Evolutionary conservation across 805 yeast genomes (phyloP).

Genomic region (Candida taoyuanica): DNA sequence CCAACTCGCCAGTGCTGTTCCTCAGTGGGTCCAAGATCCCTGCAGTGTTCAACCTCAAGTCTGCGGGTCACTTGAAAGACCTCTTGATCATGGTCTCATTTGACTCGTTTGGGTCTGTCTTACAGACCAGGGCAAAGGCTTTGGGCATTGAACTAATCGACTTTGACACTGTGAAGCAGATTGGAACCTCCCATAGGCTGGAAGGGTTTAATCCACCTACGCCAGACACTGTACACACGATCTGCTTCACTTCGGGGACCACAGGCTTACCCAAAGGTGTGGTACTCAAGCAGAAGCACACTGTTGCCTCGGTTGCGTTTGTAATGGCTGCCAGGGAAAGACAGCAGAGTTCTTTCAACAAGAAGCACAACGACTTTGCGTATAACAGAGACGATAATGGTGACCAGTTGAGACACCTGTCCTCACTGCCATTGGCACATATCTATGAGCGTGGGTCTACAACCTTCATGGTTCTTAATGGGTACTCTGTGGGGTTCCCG

Average conservation of each 20-base stretch:
- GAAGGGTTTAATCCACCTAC: conserved; percentile 34
- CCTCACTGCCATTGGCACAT: conserved; percentile 54
- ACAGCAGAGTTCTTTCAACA: conserved; percentile 2
- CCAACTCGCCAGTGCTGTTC: conserved; percentile 61
- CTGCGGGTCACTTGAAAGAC: conserved; percentile 25
- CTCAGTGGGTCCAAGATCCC: conserved; percentile 41
- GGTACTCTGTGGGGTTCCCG: conserved; percentile 37
- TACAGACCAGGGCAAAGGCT: conserved; percentile 21
- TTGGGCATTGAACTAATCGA: conserved; percentile 30
- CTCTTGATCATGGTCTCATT: conserved; percentile 43
- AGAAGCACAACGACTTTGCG: conserved; percentile 3
- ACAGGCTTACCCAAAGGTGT: conserved; percentile 64
- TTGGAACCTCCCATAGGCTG: conserved; percentile 10
- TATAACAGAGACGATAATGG: conserved; percentile 13
- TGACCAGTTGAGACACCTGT: conserved; percentile 29
- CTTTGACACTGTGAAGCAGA: conserved; percentile 31
- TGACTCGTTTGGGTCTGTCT: conserved; percentile 37
- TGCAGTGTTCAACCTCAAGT: conserved; percentile 31
- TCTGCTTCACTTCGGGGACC: conserved; percentile 60
- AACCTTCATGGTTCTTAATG: conserved; percentile 30
- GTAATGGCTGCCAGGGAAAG: conserved; percentile 4
- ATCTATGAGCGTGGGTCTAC: conserved; percentile 36
- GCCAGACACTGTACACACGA: conserved; percentile 39
- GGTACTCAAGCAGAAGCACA: conserved; percentile 40
- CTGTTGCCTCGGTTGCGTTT: conserved; percentile 34